Conservation (phyloP, 352 stramenopile species). For the Phytophthora citrophthora region DNA sequence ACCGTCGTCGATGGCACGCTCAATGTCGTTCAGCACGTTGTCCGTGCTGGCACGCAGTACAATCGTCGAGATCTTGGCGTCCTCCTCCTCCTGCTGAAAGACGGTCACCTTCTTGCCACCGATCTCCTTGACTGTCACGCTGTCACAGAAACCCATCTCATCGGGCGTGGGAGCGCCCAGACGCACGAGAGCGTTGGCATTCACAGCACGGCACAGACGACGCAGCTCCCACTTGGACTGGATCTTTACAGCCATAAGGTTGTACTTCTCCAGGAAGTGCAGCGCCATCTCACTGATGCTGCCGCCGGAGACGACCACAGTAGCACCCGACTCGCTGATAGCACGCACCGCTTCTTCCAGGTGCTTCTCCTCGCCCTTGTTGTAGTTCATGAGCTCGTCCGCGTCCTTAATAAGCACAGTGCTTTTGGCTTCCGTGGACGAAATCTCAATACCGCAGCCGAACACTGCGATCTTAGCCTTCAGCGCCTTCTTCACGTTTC, state of each 20-base stretch:
- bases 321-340: conserved; percentile 96
- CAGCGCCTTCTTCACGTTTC: conserved; percentile 90
- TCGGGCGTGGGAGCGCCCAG: conserved; percentile 97
- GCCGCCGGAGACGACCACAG: conserved; percentile 96
- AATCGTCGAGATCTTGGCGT: conserved; percentile 97
- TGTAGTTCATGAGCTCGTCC: conserved; percentile 99
- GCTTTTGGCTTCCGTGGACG: conserved; percentile 97
- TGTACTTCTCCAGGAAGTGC: conserved; percentile 99
- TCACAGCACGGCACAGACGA: conserved; percentile 96
- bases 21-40: conserved; percentile 98
- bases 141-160: conserved; percentile 97
- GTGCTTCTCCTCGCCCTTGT: conserved; percentile 98
- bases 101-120: conserved; percentile 96
- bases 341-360: conserved; percentile 98
- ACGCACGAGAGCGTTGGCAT: conserved; percentile 97
- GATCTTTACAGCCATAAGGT: conserved; percentile 97
- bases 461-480: conserved; percentile 98
- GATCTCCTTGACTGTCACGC: conserved; percentile 95
- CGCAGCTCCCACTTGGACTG: conserved; percentile 99
- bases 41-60: conserved; percentile 94
- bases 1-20: conserved; percentile 98
- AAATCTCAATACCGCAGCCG: conserved; percentile 97
- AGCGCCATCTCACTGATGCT: conserved; percentile 99
- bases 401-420: conserved; percentile 99
- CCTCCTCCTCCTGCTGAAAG: conserved; percentile 94